These are phyloP conservation scores for Solanum boliviense DNA, from an alignment of 257 asterid species.

Conservation along the genomic window DNA sequence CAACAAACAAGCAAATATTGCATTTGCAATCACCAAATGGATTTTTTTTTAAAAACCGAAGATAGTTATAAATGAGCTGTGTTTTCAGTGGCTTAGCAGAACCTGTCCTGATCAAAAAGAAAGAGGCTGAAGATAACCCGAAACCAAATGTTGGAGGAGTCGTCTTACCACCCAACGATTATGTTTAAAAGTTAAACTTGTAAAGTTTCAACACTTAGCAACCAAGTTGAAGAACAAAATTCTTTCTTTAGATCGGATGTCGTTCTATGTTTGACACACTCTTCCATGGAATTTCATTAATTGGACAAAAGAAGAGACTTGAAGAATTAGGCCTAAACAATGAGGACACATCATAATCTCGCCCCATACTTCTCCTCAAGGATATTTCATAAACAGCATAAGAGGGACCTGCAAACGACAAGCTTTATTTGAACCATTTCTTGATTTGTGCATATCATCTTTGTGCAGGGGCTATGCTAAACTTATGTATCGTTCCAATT, in stretches of 20 bases:
- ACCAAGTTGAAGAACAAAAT: not conserved
- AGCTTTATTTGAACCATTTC: not conserved
- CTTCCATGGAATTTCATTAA: not conserved
- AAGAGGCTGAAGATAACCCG: not conserved
- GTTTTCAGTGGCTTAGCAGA: not conserved
- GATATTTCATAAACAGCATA: not conserved
- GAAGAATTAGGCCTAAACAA: not conserved
- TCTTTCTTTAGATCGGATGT: not conserved
- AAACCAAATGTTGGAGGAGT: not conserved
- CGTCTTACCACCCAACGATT: not conserved
- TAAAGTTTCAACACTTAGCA: not conserved
- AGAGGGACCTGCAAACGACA: not conserved
- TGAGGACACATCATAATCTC: not conserved
- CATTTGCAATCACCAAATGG: not conserved
- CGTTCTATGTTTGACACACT: not conserved
- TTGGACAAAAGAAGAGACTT: not conserved
- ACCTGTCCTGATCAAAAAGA: not conserved
- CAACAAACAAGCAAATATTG: not conserved
- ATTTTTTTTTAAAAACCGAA: not conserved
- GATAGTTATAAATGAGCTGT: not conserved
- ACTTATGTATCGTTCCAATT: not conserved
- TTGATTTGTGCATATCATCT: not conserved
- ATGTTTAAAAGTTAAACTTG: not conserved
- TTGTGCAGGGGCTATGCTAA: not conserved
- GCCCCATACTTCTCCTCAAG: not conserved